A percentile compares a stretch with the other conserved stretches of the same genome.
phyloP scores from a whole-genome alignment of 495 filamentous ascomycete genomes.

The Venustampulla echinocandica region DNA sequence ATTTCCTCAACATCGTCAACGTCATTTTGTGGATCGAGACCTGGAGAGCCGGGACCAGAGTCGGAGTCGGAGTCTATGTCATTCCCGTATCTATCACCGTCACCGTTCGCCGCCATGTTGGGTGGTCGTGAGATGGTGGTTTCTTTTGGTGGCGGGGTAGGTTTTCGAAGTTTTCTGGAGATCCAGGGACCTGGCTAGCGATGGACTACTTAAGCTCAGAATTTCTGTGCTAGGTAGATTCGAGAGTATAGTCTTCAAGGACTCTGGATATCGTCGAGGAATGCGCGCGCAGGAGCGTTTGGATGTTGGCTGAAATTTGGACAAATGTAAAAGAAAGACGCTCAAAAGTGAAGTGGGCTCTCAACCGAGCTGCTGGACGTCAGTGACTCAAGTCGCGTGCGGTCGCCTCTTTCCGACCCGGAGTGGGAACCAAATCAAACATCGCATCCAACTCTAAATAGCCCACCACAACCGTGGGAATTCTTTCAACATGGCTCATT shows the following conservation, averaged over 20 bases:
- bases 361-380: neutral
- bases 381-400: neutral
- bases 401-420: neutral
- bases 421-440: no score
- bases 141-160: constrained; percentile 13
- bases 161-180: neutral
- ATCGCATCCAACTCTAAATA: no score
- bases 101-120: constrained; percentile 38
- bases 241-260: neutral
- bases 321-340: neutral
- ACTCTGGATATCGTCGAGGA: neutral
- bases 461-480: no score
- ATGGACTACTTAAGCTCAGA: neutral
- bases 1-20: constrained; percentile 18
- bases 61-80: constrained; percentile 40
- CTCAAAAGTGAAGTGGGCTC: neutral
- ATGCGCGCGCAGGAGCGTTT: neutral
- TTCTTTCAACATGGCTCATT: constrained; percentile 25
- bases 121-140: constrained; percentile 2
- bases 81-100: constrained; percentile 40
- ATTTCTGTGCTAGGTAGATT: neutral
- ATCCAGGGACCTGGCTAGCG: no score
- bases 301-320: neutral
- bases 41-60: constrained; percentile 21
- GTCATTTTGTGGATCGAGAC: constrained; percentile 19